Evolutionary conservation across 176 grass and related monocot species (phyloP), one percentile per base, ranked within the genome.

Genomic region (Musa acuminata): DNA sequence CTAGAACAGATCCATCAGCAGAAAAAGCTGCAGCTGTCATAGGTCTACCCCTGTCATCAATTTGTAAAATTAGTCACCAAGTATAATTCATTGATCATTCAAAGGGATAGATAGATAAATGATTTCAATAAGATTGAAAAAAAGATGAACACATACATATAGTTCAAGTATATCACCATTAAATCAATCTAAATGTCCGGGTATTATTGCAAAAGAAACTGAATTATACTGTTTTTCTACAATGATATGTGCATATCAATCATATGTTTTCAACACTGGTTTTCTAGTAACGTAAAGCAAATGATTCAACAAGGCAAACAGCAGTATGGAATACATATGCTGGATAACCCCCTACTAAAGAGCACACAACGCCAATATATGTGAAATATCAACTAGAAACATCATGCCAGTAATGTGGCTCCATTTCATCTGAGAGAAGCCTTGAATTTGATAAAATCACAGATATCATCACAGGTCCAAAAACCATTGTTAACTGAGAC

Each of bases 1-100:
- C 95, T 52, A 99, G 90, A 80, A 94, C 90, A 58, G 95, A 99
- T 82, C 95, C 95, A 85, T 99, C 95, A 10, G 69, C 86, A 62
- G 90, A 93, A 84, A 99, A 99, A 20, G 84, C 84, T 80, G 88
- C 88, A 8, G 90, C 86, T 69, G 87, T 87, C 88, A 99, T 87
- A 69, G 90, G 84, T 76, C 82, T 99, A n/a, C 80, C 88, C 88
- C 95, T 99, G 79, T 14, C 49, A 51, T 22, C 20, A 64, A 59
- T 62, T 64, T 9, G 23, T 23, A 64, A 1, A 77, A 52, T 64
- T 50, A 51, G 9, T 52, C 24, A 51, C 66, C 83, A 84, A 71
- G 24, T 72, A 80, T 75, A 57, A 81, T 67, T 49, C 19, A 75
- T 22, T 20, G 17, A 62, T 48, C 17, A n/a, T 1, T 11, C 13